Evolutionary conservation across 371 early-diverging fungal species (phyloP).

Genomic region (Lichtheimia ramosa): DNA sequence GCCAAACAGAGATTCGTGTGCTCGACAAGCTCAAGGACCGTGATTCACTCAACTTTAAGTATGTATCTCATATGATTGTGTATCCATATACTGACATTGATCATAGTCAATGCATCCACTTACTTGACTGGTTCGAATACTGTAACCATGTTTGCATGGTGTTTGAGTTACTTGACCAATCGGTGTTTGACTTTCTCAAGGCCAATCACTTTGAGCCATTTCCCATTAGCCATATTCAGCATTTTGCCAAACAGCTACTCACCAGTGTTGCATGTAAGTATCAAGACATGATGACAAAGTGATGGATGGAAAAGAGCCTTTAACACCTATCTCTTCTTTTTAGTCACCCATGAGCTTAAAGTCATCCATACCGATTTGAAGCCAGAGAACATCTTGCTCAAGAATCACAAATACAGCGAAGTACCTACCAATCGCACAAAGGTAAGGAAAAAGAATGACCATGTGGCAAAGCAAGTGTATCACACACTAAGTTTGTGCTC

Average conservation of each 20-base stretch:
- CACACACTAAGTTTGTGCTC: neutral
- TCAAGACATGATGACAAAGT: neutral
- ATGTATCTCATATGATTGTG: constrained; percentile 32
- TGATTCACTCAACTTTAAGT: constrained; percentile 61
- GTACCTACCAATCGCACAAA: constrained; percentile 6
- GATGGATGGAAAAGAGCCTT: no score
- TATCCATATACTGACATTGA: no score
- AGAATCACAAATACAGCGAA: constrained; percentile 7
- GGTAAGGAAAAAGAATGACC: constrained; percentile 2
- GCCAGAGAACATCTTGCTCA: constrained; percentile 91
- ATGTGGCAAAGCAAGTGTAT: neutral
- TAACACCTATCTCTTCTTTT: neutral
- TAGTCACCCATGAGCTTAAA: constrained; percentile 79
- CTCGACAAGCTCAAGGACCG: constrained; percentile 73
- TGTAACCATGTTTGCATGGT: constrained; percentile 97
- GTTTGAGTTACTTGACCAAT: constrained; percentile 87
- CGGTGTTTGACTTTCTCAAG: constrained; percentile 94
- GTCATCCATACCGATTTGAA: constrained; percentile 91
- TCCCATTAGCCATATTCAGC: constrained; percentile 83
- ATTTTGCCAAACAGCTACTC: constrained; percentile 79
- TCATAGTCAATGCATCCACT: constrained; percentile 70
- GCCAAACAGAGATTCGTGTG: constrained; percentile 87
- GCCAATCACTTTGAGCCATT: constrained; percentile 87
- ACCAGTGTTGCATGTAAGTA: constrained; percentile 76
- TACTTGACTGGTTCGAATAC: constrained; percentile 82